Base-by-base conservation (phyloP, 2,329 filamentous ascomycete genomes). In the Fusarium sp. region DNA sequence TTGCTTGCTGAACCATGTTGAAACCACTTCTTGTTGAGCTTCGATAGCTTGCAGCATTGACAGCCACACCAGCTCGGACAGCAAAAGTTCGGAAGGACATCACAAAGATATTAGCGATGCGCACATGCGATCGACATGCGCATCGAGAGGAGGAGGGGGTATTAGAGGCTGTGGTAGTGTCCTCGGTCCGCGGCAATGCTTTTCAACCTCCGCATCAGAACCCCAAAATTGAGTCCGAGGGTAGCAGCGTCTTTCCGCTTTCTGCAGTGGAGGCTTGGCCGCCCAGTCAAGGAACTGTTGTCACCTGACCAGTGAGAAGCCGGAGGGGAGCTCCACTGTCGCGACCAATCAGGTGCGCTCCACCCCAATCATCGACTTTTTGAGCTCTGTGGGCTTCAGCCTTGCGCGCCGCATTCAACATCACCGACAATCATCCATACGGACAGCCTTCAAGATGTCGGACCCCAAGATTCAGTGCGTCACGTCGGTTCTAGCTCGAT, bases 1-100 rank as follows among this genome's bases (percentile, higher is more conserved):
- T 96, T 71, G 93, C 93, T 86, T 91, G 91, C 74, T 97, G 88
- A 82, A 95, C 94, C 94, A 98, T 98, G 71, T 82, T 82, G 80
- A 85, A 80, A 75, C 79, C 82, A 73, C 79, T 82, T 81, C 81
- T 81, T 74, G 83, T 81, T 74, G 83, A 85, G 81, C 84, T 82
- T 70, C 83, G 80, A 78, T 80, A 83, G 77, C 83, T 79, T 77
- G 85, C 80, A 81, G 84, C 80, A 78, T 83, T 82, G 74, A 86
- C 86, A 79, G 86, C 86, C 76, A 85, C 82, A 79, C 86, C 87
- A 84, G 89, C 89, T 82, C 90, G 87, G 78, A 83, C 80, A 78
- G 85, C 83, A 75, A 91, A 81, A 68, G 86, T 83, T 82, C 86
- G 85, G 82, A 88, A 86, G 81, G 89, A 90, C 90, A 92, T 91